Conservation (phyloP, 106 monocot species). For the Apostasia shenzhenica region DNA sequence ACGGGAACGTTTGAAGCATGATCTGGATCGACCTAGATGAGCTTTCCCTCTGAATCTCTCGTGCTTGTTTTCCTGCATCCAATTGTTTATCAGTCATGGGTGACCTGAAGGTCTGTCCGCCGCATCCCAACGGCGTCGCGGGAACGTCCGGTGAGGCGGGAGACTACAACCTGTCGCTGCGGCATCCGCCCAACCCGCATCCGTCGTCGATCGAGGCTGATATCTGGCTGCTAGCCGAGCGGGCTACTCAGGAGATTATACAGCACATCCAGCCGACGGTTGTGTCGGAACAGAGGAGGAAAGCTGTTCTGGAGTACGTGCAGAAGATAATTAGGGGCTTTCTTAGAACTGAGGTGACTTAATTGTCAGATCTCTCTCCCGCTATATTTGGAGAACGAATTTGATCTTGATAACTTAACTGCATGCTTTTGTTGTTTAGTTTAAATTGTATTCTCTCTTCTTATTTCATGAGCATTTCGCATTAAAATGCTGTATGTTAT, state of each 20-base stretch:
- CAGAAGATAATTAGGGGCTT: conserved; percentile 30
- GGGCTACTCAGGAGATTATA: conserved; percentile 31
- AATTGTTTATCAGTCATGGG: conserved; percentile 19
- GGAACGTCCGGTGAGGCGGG: conserved; percentile 4
- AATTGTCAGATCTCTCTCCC: no score
- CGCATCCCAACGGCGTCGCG: no score
- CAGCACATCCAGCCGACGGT: conserved; percentile 37
- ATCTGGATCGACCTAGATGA: conserved; percentile 10
- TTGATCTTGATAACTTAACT: no score
- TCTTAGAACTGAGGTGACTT: conserved; percentile 34
- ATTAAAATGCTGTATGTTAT: no score
- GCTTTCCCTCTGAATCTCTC: neutral
- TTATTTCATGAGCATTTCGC: no score
- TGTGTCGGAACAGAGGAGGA: conserved; percentile 39
- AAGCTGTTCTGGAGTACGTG: conserved; percentile 49
- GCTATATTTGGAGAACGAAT: no score
- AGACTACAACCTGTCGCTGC: neutral
- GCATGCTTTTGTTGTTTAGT: no score
- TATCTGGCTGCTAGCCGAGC: conserved; percentile 25
- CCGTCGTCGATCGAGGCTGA: conserved; percentile 15
- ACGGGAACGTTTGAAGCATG: neutral
- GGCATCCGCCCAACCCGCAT: conserved; percentile 16
- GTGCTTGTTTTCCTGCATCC: neutral
- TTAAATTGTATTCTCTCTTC: no score
- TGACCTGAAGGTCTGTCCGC: conserved; percentile 13